These are phyloP conservation scores for Nelumbo lutea DNA, from an alignment of 164 flowering plant species.

Conservation along the genomic window DNA sequence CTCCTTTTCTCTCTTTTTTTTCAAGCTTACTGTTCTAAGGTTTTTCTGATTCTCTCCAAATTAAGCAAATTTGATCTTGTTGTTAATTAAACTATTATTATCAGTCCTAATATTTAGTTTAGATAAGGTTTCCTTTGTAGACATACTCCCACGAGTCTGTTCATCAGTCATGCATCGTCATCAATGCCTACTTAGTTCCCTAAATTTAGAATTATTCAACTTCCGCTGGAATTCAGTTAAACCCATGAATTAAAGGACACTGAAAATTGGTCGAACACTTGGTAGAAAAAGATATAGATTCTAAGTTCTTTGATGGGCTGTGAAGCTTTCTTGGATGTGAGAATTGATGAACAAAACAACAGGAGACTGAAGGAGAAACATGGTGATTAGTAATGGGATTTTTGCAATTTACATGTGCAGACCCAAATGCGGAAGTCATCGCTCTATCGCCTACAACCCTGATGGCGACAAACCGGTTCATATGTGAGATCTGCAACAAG, in stretches of 20 bases:
- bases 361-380: neutral
- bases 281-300: too few relatives aligned
- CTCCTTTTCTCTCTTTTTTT: neutral
- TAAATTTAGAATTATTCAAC: too few relatives aligned
- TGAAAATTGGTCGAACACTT: too few relatives aligned
- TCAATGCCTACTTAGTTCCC: too few relatives aligned
- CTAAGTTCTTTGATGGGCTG: neutral
- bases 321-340: neutral
- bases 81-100: too few relatives aligned
- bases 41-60: too few relatives aligned
- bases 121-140: too few relatives aligned
- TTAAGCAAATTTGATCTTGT: too few relatives aligned
- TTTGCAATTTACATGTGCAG: conserved; percentile 17
- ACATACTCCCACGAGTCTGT: too few relatives aligned
- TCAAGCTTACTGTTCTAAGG: neutral
- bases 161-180: too few relatives aligned
- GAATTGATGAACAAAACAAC: neutral
- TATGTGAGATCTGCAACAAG: conserved; percentile 58
- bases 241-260: neutral
- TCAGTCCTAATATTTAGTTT: too few relatives aligned
- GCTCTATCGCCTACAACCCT: conserved; percentile 53
- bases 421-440: conserved; percentile 54
- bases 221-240: neutral
- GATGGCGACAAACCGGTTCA: conserved; percentile 52
- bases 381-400: neutral